A percentile compares a stretch with the other conserved stretches of the same genome.
Conservation (phyloP, 116 monocot genomes). For the Posidonia oceanica region DNA sequence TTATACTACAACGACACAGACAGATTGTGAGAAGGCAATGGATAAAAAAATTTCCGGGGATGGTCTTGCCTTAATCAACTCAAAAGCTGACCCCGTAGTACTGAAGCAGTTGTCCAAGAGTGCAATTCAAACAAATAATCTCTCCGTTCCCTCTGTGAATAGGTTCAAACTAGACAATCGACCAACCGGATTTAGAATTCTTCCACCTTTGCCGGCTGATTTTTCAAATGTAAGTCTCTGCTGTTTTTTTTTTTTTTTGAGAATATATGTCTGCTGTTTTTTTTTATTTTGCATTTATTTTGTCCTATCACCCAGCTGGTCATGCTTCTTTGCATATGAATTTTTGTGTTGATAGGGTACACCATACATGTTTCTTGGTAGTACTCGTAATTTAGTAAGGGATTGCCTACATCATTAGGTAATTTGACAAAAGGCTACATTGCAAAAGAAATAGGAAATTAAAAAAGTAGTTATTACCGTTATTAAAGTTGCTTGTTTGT, state of each 20-base stretch:
- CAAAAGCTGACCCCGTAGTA: conserved; percentile 15
- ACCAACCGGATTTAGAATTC: conserved; percentile 69
- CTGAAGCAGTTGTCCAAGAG: conserved; percentile 21
- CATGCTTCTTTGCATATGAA: too few relatives aligned
- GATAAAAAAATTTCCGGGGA: conserved; percentile 18
- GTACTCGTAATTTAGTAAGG: too few relatives aligned
- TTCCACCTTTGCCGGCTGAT: conserved; percentile 73
- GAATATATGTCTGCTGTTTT: background rate
- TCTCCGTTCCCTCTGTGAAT: conserved; percentile 19
- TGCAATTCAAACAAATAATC: conserved; percentile 18
- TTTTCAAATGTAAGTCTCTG: conserved; percentile 58
- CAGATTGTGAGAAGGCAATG: conserved; percentile 15
- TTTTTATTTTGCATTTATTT: background rate
- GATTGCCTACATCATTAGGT: too few relatives aligned
- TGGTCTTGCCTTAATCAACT: conserved; percentile 12
- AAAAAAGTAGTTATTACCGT: too few relatives aligned
- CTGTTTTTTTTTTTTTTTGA: background rate
- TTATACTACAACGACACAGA: conserved; percentile 1
- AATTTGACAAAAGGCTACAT: too few relatives aligned
- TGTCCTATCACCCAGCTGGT: background rate
- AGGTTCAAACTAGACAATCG: conserved; percentile 69
- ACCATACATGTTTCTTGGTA: too few relatives aligned
- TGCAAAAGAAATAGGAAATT: too few relatives aligned
- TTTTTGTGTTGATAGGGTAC: too few relatives aligned
- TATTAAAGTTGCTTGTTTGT: too few relatives aligned